Evolutionary conservation across 2,329 filamentous ascomycete species (phyloP).

Genomic region (Fonsecaea erecta): DNA sequence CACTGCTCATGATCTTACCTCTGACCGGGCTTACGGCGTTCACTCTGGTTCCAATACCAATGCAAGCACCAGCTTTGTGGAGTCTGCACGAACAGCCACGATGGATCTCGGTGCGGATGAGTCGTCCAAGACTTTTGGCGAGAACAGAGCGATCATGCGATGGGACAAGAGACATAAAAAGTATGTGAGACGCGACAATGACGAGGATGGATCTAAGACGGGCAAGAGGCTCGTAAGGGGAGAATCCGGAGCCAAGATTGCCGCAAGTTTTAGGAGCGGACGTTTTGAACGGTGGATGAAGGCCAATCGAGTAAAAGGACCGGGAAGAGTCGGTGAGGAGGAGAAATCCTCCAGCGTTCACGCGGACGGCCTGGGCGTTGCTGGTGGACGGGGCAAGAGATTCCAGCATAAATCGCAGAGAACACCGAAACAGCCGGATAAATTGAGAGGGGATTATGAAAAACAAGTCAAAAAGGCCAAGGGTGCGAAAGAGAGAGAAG

Average conservation of each 20-base stretch:
- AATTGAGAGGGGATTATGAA: conserved; percentile 86
- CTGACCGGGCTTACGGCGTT: conserved; percentile 92
- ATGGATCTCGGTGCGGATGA: conserved; percentile 93
- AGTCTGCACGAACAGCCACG: conserved; percentile 80
- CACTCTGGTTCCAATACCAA: conserved; percentile 71
- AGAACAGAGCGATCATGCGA: conserved; percentile 76
- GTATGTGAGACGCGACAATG: conserved; percentile 89
- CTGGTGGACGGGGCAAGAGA: conserved; percentile 52
- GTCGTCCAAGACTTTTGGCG: conserved; percentile 75
- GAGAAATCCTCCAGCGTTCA: conserved; percentile 59
- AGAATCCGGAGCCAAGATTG: conserved; percentile 94
- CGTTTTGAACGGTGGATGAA: conserved; percentile 93
- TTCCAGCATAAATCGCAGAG: conserved; percentile 87
- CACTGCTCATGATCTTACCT: conserved; percentile 75
- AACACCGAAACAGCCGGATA: conserved; percentile 92
- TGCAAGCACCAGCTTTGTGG: conserved; percentile 71
- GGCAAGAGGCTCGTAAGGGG: conserved; percentile 76
- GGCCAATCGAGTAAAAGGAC: conserved; percentile 75
- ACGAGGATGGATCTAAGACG: conserved; percentile 80
- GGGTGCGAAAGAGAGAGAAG: conserved; percentile 74
- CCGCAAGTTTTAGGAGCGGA: conserved; percentile 88
- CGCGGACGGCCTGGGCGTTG: not conserved
- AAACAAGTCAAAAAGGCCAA: conserved; percentile 86
- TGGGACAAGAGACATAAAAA: conserved; percentile 98
- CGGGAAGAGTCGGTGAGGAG: conserved; percentile 81